phyloP scores from a whole-genome alignment of 2,329 filamentous ascomycete genomes.

The Fusarium foetens region DNA sequence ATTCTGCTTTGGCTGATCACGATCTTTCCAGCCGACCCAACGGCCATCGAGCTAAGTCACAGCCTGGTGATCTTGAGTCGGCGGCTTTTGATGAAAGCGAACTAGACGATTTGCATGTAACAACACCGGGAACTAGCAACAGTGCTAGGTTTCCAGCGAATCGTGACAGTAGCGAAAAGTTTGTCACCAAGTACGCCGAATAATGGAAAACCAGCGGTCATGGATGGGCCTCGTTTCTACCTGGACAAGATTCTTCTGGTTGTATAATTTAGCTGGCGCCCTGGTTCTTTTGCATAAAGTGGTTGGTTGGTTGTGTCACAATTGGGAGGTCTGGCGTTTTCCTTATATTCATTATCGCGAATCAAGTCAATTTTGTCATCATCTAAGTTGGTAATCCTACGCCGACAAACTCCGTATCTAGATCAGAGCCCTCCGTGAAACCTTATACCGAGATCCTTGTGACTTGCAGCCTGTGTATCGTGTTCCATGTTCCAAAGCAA shows the following conservation, averaged over 20 bases:
- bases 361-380: constrained; percentile 35
- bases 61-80: constrained; percentile 66
- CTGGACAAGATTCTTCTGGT: neutral
- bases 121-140: constrained; percentile 56
- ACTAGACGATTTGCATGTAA: constrained; percentile 68
- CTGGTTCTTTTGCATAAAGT: constrained; percentile 31
- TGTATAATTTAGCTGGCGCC: constrained; percentile 26
- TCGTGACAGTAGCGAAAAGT: constrained; percentile 57
- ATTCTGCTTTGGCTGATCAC: constrained; percentile 60
- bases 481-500: constrained; percentile 26
- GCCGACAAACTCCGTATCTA: constrained; percentile 41
- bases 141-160: constrained; percentile 67
- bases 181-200: constrained; percentile 37
- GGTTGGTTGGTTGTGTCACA: constrained; percentile 21
- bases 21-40: constrained; percentile 54
- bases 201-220: neutral
- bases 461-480: constrained; percentile 30
- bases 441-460: constrained; percentile 30
- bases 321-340: constrained; percentile 36
- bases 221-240: neutral
- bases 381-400: constrained; percentile 39
- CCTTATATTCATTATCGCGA: constrained; percentile 11
- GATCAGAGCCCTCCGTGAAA: constrained; percentile 42
- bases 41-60: constrained; percentile 59
- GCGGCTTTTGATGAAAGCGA: constrained; percentile 74